phyloP scores from a whole-genome alignment of 345 rosid genomes.

The Lepidium africanum region DNA sequence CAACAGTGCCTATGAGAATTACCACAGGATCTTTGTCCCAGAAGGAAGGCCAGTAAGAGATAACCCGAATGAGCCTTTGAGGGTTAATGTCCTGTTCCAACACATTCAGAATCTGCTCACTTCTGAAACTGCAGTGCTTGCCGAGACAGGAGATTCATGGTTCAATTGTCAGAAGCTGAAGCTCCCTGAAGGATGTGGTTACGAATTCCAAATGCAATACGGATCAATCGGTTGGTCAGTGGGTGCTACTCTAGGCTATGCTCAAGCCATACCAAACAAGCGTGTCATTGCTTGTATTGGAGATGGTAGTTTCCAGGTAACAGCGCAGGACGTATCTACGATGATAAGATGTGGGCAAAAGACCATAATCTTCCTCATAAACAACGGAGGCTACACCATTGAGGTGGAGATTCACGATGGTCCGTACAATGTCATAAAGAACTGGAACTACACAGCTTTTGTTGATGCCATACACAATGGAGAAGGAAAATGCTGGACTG shows the following conservation, averaged over 20 bases:
- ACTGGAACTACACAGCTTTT: conserved; percentile 61
- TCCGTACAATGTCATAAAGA: conserved; percentile 63
- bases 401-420: conserved; percentile 69
- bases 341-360: conserved; percentile 49
- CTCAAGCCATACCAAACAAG: conserved; percentile 41
- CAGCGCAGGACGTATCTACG: conserved; percentile 63
- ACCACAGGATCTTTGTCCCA: conserved; percentile 41
- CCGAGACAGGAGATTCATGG: conserved; percentile 62
- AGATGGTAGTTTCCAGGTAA: conserved; percentile 67
- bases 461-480: conserved; percentile 59
- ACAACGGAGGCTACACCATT: conserved; percentile 65
- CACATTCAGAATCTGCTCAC: conserved; percentile 48
- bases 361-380: conserved; percentile 52
- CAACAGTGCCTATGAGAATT: conserved; percentile 40
- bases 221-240: conserved; percentile 65
- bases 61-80: conserved; percentile 33
- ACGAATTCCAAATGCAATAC: conserved; percentile 53
- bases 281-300: conserved; percentile 57
- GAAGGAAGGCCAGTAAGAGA: conserved; percentile 39
- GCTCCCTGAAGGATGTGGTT: conserved; percentile 51
- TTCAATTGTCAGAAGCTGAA: conserved; percentile 61
- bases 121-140: conserved; percentile 41
- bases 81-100: conserved; percentile 43
- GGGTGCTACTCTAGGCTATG: conserved; percentile 60
- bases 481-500: conserved; percentile 61